phyloP scores from a whole-genome alignment of 2,329 filamentous ascomycete species.

The Mycocentrospora acerina region DNA sequence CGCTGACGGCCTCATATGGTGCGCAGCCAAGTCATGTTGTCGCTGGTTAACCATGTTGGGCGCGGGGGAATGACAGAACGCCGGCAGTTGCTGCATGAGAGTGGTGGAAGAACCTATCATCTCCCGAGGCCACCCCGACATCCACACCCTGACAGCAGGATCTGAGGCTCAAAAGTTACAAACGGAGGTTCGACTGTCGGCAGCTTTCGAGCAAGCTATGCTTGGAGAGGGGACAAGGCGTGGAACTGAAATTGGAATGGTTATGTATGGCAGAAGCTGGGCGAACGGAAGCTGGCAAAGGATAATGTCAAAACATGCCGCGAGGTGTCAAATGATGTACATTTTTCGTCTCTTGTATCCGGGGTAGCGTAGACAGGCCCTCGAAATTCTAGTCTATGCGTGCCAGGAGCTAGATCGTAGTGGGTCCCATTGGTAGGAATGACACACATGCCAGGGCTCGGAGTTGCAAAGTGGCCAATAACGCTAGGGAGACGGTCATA shows the following conservation, averaged over 20 bases:
- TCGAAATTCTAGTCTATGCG: conserved; percentile 34
- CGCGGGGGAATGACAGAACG: conserved; percentile 49
- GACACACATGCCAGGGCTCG: conserved; percentile 34
- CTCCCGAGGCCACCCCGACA: conserved; percentile 32
- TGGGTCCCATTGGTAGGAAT: conserved; percentile 36
- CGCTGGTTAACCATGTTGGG: conserved; percentile 59
- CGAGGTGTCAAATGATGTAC: too few relatives aligned
- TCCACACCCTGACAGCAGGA: conserved; percentile 22
- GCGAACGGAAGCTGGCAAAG: too few relatives aligned
- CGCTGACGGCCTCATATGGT: conserved; percentile 42
- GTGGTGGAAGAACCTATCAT: conserved; percentile 26
- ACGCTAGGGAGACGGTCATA: conserved; percentile 37
- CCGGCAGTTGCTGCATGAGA: conserved; percentile 41
- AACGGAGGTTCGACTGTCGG: too few relatives aligned
- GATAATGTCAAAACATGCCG: too few relatives aligned
- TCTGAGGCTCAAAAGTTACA: conserved; percentile 11
- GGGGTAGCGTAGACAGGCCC: conserved; percentile 38
- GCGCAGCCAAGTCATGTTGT: conserved; percentile 48
- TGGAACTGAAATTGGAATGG: too few relatives aligned
- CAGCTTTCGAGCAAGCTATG: too few relatives aligned
- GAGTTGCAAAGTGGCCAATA: conserved; percentile 37
- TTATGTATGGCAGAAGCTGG: too few relatives aligned
- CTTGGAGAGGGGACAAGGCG: too few relatives aligned
- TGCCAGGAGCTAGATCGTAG: conserved; percentile 32
- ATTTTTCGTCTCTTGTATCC: conserved; percentile 20